Evolutionary conservation across 1,284 basidiomycete species (phyloP).

Genomic region (Earliella scabrosa): DNA sequence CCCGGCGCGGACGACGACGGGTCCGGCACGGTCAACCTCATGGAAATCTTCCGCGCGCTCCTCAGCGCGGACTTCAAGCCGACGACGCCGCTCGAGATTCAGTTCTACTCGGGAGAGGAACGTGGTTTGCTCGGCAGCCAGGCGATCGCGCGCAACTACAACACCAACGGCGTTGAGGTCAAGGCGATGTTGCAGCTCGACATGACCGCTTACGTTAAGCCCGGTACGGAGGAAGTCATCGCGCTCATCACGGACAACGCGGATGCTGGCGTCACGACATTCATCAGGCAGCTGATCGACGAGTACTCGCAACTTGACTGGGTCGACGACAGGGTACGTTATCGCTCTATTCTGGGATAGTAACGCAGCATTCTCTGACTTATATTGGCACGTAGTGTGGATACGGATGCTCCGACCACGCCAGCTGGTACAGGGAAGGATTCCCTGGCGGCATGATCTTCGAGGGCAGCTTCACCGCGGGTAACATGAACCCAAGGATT

Average conservation of each 20-base stretch:
- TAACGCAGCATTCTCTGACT: background rate
- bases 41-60: slow-evolving; percentile 62
- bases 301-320: slow-evolving; percentile 44
- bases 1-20: slow-evolving; percentile 77
- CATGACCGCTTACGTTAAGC: slow-evolving; percentile 65
- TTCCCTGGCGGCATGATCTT: slow-evolving; percentile 49
- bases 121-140: slow-evolving; percentile 68
- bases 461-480: slow-evolving; percentile 39
- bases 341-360: too few species aligned
- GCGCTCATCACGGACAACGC: slow-evolving; percentile 70
- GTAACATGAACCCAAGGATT: slow-evolving; percentile 52
- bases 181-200: slow-evolving; percentile 50
- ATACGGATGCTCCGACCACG: slow-evolving; percentile 49
- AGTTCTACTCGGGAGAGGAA: slow-evolving; percentile 70
- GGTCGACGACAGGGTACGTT: slow-evolving; percentile 49
- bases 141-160: slow-evolving; percentile 65
- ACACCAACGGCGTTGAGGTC: slow-evolving; percentile 48
- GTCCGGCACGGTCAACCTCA: slow-evolving; percentile 67
- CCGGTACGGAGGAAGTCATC: slow-evolving; percentile 61
- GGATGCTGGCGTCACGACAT: slow-evolving; percentile 44
- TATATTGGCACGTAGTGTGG: slow-evolving; percentile 39
- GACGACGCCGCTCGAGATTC: slow-evolving; percentile 64
- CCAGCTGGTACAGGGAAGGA: slow-evolving; percentile 49
- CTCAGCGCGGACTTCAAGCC: slow-evolving; percentile 56
- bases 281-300: slow-evolving; percentile 43